phyloP scores from a whole-genome alignment of 192 early-diverging fungal genomes.

The Backusella parvicylindrica region DNA sequence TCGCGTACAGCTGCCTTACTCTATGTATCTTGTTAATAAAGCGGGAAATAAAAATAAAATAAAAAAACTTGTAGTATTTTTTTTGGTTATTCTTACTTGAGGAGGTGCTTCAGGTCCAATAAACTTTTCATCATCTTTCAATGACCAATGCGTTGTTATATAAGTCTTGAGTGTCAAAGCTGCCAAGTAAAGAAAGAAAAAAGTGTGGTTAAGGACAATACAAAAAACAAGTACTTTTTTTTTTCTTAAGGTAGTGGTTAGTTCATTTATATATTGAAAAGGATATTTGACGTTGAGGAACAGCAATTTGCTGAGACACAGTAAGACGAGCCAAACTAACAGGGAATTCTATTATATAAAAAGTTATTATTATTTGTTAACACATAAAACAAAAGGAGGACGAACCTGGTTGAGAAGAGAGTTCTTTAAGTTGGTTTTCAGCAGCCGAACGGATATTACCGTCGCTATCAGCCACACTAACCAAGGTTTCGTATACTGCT shows the following conservation, averaged over 20 bases:
- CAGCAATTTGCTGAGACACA: constrained; percentile 53
- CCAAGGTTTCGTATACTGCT: constrained; percentile 66
- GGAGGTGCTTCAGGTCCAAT: constrained; percentile 57
- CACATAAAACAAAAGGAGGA: neutral
- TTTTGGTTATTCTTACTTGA: constrained; percentile 35
- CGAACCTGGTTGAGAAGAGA: constrained; percentile 61
- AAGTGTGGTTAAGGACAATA: constrained; percentile 25
- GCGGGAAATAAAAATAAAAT: no score
- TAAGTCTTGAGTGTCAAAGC: constrained; percentile 75
- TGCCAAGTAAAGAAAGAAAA: constrained; percentile 43
- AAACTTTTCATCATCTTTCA: constrained; percentile 46
- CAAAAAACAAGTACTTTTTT: neutral
- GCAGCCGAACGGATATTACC: constrained; percentile 59
- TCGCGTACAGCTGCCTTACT: constrained; percentile 56
- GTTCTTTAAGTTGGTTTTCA: constrained; percentile 65
- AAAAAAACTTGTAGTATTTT: no score
- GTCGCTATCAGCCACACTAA: constrained; percentile 67
- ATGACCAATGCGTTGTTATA: constrained; percentile 73
- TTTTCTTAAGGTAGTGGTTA: neutral
- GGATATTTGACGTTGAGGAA: constrained; percentile 68
- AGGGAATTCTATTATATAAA: constrained; percentile 52
- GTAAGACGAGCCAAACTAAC: constrained; percentile 65
- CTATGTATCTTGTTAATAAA: no score
- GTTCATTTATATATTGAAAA: constrained; percentile 20
- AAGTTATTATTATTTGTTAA: neutral